These are phyloP conservation scores for Deuterostichococcus epilithicus DNA, from an alignment of 139 green algal species.

Conservation along the genomic window DNA sequence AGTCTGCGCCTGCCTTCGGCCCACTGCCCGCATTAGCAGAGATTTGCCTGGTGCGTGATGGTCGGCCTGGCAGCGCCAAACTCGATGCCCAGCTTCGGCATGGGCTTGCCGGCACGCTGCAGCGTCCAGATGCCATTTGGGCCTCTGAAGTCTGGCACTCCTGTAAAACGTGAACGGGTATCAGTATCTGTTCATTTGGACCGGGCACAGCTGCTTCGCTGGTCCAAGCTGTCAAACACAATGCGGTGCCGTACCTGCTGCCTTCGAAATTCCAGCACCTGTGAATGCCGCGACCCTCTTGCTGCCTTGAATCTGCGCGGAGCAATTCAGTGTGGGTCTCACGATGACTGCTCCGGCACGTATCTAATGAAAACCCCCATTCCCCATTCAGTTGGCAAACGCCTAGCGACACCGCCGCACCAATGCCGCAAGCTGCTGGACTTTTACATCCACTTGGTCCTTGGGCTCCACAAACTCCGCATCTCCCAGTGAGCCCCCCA, in stretches of 20 bases:
- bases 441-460: conserved; percentile 33
- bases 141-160: conserved; percentile 64
- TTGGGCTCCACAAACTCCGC: conserved; percentile 55
- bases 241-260: conserved; percentile 86
- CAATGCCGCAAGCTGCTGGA: conserved; percentile 44
- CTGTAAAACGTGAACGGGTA: not conserved
- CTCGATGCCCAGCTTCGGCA: conserved; percentile 50
- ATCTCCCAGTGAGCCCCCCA: conserved; percentile 74
- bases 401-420: conserved; percentile 18
- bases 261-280: conserved; percentile 89
- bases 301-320: conserved; percentile 31
- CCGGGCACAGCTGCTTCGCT: not conserved
- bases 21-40: not conserved
- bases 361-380: not conserved
- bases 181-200: not conserved
- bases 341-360: not conserved
- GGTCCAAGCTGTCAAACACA: conserved; percentile 34
- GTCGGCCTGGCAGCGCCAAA: conserved; percentile 78
- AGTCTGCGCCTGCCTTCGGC: not conserved
- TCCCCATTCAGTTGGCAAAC: not conserved
- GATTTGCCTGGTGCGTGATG: conserved; percentile 65
- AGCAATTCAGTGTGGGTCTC: not conserved
- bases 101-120: conserved; percentile 45
- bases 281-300: conserved; percentile 77
- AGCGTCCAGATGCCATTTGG: conserved; percentile 93